These are phyloP conservation scores for Apiospora rasikravindrae DNA, from an alignment of 2,329 filamentous ascomycete genomes.

Conservation along the genomic window DNA sequence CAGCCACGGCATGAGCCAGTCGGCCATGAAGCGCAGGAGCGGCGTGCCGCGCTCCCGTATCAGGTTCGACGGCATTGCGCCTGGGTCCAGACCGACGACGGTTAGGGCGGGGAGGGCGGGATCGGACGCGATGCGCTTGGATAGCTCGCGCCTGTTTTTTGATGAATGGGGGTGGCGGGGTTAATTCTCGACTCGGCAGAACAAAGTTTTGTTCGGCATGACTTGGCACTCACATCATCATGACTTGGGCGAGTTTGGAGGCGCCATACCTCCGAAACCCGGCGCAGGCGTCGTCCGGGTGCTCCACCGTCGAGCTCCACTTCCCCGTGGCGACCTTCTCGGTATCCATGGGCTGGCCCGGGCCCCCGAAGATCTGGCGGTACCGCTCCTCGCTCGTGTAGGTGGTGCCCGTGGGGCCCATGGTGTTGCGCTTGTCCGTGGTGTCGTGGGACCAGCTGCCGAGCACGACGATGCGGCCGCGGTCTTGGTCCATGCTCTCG, in stretches of 20 bases:
- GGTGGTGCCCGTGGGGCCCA: conserved; percentile 20
- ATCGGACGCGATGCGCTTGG: conserved; percentile 30
- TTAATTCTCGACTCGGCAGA: neutral
- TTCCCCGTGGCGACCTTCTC: conserved; percentile 28
- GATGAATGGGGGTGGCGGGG: neutral
- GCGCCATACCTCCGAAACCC: conserved; percentile 35
- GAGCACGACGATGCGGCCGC: conserved; percentile 34
- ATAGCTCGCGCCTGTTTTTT: conserved; percentile 31
- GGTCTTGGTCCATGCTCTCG: conserved; percentile 39
- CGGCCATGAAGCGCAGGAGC: conserved; percentile 29
- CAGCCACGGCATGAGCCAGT: conserved; percentile 25
- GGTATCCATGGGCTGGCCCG: conserved; percentile 24
- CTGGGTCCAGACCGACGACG: conserved; percentile 38
- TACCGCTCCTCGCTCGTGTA: conserved; percentile 25
- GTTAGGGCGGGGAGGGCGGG: conserved; percentile 32
- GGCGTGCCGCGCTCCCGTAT: conserved; percentile 28
- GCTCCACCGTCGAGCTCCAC: conserved; percentile 26
- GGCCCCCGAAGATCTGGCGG: conserved; percentile 26
- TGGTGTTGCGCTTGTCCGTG: conserved; percentile 25
- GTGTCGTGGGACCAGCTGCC: conserved; percentile 39
- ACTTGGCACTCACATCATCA: conserved; percentile 32
- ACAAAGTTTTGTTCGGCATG: neutral
- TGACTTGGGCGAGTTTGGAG: conserved; percentile 32
- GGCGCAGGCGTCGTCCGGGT: conserved; percentile 22
- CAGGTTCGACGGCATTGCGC: conserved; percentile 32